A percentile compares a stretch with the other conserved stretches of the same genome.
phyloP scores from a whole-genome alignment of 306 rosid genomes.

The Fagus sylvatica region DNA sequence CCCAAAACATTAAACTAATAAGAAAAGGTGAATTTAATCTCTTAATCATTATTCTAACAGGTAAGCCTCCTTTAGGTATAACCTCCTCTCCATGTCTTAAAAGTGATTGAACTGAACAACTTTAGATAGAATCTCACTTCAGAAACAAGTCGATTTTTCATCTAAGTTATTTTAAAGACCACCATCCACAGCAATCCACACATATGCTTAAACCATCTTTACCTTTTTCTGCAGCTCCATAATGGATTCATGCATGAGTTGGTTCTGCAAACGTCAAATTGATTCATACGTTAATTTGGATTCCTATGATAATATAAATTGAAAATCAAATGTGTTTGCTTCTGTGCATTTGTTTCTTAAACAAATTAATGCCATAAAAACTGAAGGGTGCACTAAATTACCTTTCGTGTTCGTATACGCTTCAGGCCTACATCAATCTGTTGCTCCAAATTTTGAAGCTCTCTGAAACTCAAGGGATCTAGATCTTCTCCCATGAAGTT shows the following conservation, averaged over 20 bases:
- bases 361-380: background rate
- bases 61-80: no score
- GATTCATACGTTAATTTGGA: background rate
- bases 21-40: no score
- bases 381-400: constrained; percentile 12
- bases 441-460: constrained; percentile 74
- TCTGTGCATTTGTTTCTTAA: background rate
- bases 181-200: background rate
- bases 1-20: no score
- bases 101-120: no score
- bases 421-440: constrained; percentile 70
- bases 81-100: no score
- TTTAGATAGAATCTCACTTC: no score
- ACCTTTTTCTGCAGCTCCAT: constrained; percentile 78
- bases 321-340: background rate
- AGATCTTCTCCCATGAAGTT: constrained; percentile 60
- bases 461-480: constrained; percentile 59
- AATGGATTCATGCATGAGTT: constrained; percentile 69
- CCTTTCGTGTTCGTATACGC: constrained; percentile 80
- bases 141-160: background rate
- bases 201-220: background rate
- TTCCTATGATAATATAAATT: background rate
- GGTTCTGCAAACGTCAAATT: constrained; percentile 57
- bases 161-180: no score
- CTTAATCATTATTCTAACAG: no score